Conservation (phyloP, 2,329 filamentous ascomycete genomes). For the Aspergillus spinulosporus region DNA sequence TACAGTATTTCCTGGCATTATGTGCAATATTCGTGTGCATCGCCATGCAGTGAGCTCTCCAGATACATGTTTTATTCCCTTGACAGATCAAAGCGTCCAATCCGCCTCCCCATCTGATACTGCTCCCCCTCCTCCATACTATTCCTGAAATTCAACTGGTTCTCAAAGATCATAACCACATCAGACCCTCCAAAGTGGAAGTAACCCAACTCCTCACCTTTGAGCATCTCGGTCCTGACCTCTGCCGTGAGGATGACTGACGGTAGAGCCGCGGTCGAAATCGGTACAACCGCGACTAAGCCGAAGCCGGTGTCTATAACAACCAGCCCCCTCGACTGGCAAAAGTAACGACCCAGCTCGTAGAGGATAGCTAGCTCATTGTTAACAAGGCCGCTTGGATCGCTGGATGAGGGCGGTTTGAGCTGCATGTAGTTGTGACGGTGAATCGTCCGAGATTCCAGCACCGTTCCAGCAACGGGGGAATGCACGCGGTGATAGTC, state of each 20-base stretch:
- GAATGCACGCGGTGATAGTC: slow-evolving; percentile 20
- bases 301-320: slow-evolving; percentile 34
- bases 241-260: slow-evolving; percentile 38
- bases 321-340: slow-evolving; percentile 42
- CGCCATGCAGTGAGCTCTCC: no score
- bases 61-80: neutral
- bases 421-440: neutral
- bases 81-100: neutral
- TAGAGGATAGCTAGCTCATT: no score
- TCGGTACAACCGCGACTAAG: slow-evolving; percentile 41
- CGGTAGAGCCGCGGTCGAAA: slow-evolving; percentile 22
- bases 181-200: slow-evolving; percentile 51
- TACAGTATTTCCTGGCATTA: no score
- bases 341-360: slow-evolving; percentile 43
- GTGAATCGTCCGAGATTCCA: slow-evolving; percentile 1
- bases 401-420: no score
- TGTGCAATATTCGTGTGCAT: no score
- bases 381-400: no score
- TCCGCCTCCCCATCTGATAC: slow-evolving; percentile 1
- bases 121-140: neutral
- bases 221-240: slow-evolving; percentile 30
- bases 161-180: slow-evolving; percentile 44
- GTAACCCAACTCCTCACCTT: slow-evolving; percentile 46
- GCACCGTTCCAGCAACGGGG: slow-evolving; percentile 7
- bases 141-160: neutral